phyloP scores from a whole-genome alignment of 805 yeast species.

The Cyberlindnera misumaiensis region DNA sequence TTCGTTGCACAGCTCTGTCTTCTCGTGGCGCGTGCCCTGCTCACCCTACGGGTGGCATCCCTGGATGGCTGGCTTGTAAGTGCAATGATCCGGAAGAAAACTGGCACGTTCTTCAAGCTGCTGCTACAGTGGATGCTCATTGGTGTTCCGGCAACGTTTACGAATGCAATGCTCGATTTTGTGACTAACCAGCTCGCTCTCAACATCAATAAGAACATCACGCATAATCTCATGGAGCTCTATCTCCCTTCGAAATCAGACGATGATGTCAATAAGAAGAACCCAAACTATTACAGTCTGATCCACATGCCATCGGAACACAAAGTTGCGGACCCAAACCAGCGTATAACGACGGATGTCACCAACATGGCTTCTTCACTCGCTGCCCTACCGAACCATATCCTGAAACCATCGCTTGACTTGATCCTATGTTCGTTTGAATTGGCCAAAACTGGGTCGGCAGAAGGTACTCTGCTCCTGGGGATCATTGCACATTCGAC shows the following conservation, averaged over 20 bases:
- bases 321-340: conserved; percentile 68
- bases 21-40: conserved; percentile 58
- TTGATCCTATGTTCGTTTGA: conserved; percentile 75
- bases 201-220: conserved; percentile 56
- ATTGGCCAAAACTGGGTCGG: conserved; percentile 39
- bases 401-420: conserved; percentile 79
- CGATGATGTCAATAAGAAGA: conserved; percentile 29
- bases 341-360: conserved; percentile 75
- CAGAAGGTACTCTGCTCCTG: conserved; percentile 72
- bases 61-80: conserved; percentile 85
- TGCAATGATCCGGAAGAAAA: conserved; percentile 64
- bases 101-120: conserved; percentile 54
- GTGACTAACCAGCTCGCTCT: conserved; percentile 52
- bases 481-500: conserved; percentile 80
- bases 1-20: conserved; percentile 28
- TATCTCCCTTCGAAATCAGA: conserved; percentile 55
- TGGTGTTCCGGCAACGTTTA: conserved; percentile 80
- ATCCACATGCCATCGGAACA: conserved; percentile 45
- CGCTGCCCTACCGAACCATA: conserved; percentile 72
- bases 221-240: conserved; percentile 54
- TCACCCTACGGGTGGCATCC: conserved; percentile 77
- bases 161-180: conserved; percentile 63
- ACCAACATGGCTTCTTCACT: conserved; percentile 65
- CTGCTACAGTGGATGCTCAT: conserved; percentile 73
- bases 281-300: conserved; percentile 68